phyloP scores from a whole-genome alignment of 768 basidiomycete species.

The Candolleomyces eurysporus region DNA sequence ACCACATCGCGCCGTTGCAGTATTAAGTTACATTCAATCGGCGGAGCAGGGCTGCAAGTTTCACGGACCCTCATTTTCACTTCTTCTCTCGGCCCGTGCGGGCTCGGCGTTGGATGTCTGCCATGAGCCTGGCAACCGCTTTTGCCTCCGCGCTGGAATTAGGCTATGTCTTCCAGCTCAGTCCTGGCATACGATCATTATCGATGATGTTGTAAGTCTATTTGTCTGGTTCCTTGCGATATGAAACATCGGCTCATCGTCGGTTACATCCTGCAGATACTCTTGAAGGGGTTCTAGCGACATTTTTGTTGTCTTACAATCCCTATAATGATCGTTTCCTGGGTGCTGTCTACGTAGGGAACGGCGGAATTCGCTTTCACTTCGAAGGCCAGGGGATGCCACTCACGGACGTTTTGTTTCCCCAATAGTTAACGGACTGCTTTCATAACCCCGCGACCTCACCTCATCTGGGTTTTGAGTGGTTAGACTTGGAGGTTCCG shows the following conservation, averaged over 20 bases:
- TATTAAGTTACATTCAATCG: neutral
- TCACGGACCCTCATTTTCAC: neutral
- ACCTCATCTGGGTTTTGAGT: slow-evolving; percentile 5
- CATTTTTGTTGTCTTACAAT: neutral
- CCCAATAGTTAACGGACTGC: neutral
- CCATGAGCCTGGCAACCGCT: neutral
- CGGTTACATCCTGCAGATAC: neutral
- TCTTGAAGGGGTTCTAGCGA: slow-evolving; percentile 1
- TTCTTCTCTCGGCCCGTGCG: neutral
- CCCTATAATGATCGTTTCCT: neutral
- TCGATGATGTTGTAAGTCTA: slow-evolving; percentile 5
- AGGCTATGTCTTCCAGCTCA: neutral
- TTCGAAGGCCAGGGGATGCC: neutral
- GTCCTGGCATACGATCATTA: neutral
- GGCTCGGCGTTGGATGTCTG: neutral
- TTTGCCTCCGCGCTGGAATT: neutral
- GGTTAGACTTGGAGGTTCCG: slow-evolving; percentile 2
- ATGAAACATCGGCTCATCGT: slow-evolving; percentile 4
- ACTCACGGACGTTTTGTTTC: neutral
- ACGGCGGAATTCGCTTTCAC: neutral
- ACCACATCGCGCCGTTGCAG: neutral
- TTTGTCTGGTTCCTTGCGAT: neutral
- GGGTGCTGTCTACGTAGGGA: neutral
- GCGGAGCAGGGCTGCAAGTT: neutral
- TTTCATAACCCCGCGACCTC: neutral